Conservation (phyloP, 805 yeast genomes). For the Pichia scutulata region DNA sequence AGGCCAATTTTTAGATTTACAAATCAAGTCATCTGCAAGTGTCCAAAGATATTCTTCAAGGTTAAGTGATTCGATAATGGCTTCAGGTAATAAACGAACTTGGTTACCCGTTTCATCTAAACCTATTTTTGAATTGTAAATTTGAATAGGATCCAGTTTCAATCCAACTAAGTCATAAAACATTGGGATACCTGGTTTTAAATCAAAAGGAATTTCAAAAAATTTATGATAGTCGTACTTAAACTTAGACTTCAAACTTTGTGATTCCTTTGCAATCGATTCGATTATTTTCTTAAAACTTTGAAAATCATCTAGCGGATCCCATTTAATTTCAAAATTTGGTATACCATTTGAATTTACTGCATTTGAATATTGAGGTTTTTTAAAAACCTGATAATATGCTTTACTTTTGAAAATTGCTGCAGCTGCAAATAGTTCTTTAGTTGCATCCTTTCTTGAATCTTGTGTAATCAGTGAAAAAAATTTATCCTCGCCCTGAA, state of each 20-base stretch:
- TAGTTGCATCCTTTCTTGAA: slow-evolving; percentile 67
- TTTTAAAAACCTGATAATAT: slow-evolving; percentile 43
- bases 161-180: slow-evolving; percentile 8
- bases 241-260: slow-evolving; percentile 7
- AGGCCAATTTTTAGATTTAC: neutral
- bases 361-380: slow-evolving; percentile 14
- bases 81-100: neutral
- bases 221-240: slow-evolving; percentile 19
- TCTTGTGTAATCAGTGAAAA: slow-evolving; percentile 50
- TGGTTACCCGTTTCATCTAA: neutral
- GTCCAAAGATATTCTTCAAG: neutral
- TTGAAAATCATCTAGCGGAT: neutral
- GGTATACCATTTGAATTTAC: slow-evolving; percentile 9
- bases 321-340: slow-evolving; percentile 3
- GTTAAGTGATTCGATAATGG: neutral
- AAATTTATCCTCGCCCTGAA: slow-evolving; percentile 48
- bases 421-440: slow-evolving; percentile 68
- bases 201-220: slow-evolving; percentile 19
- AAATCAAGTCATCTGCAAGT: neutral
- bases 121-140: slow-evolving; percentile 24
- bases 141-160: neutral
- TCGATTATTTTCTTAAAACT: neutral
- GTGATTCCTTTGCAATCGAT: neutral
- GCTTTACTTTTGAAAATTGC: slow-evolving; percentile 42
- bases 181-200: slow-evolving; percentile 22